Base-by-base conservation (phyloP, 495 filamentous ascomycete genomes). In the Aspergillus homomorphus region DNA sequence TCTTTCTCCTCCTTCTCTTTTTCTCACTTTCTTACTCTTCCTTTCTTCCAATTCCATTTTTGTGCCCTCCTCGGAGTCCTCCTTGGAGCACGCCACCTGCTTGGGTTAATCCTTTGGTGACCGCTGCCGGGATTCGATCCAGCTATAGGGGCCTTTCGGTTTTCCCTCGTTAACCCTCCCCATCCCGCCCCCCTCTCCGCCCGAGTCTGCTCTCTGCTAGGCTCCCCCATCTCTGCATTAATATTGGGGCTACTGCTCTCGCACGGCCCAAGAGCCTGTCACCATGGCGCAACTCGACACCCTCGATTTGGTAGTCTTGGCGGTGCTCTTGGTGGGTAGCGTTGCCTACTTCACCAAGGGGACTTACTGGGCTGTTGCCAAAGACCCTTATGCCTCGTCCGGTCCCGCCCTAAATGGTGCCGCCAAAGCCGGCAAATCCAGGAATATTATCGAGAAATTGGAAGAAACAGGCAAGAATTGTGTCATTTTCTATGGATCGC, bases 281-380 rank as follows among this genome's bases (percentile, higher is more conserved):
- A 79, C 54, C 60, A 98, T 98, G 94, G 89, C 92, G 60, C 90
- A 96, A 82, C 87, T 98, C 68, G 94, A 98, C 69, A 96, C 91
- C 4, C 79, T 98, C 75, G 94, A 98, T 80, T 77, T 97, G 59
- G 73, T 95, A 63, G 94, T 98, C 80, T 89, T 98, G 61, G 84
- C 81, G 58, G 85, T 80, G 58, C 86, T 98, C 60, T 80, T 98
- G 26, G 72, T 95, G 52, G 94, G 91, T 58, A 96, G 90, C 55
- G 73, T 91, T 51, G 94, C 92, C 69, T 98, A 97, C 77, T 93
- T 98, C 77, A 97, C 95, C 59, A 98, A 98, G 71, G 94, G 94
- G 59, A 90, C 85, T 57, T 86, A 90, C 70, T 98, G 94, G 94
- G 92, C 83, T 12, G 68, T 75, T 28, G 63, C 84, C 45, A 95